phyloP scores from a whole-genome alignment of 2,329 filamentous ascomycete genomes.

The Claviceps pazoutovae region DNA sequence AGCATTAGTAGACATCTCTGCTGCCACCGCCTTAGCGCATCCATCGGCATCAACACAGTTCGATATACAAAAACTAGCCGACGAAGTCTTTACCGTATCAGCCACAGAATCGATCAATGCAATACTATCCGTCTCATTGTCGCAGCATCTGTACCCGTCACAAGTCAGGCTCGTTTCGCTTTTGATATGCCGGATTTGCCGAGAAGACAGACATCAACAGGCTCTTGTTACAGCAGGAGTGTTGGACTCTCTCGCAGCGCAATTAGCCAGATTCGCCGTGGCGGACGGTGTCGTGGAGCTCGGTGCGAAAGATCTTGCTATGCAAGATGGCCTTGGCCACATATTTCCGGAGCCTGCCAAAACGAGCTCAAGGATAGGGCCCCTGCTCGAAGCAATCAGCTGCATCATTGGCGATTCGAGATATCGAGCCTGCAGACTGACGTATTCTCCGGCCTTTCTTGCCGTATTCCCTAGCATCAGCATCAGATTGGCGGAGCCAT shows the following conservation, averaged over 20 bases:
- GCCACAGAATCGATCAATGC: constrained; percentile 48
- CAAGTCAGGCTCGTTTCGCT: constrained; percentile 47
- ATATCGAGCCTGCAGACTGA: constrained; percentile 58
- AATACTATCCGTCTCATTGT: constrained; percentile 48
- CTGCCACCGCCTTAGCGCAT: constrained; percentile 45
- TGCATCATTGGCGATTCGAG: constrained; percentile 68
- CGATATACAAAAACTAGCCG: constrained; percentile 39
- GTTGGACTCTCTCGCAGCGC: constrained; percentile 63
- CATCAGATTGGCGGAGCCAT: constrained; percentile 33
- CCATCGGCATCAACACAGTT: constrained; percentile 33
- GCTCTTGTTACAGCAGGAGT: constrained; percentile 59
- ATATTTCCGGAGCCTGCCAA: constrained; percentile 49
- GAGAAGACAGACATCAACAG: constrained; percentile 54
- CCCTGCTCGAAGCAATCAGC: constrained; percentile 63
- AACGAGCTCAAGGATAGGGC: constrained; percentile 44
- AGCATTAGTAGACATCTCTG: constrained; percentile 56
- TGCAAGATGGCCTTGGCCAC: constrained; percentile 39
- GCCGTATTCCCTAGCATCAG: constrained; percentile 52
- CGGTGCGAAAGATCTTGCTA: constrained; percentile 40
- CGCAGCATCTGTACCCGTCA: constrained; percentile 38
- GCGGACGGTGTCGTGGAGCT: constrained; percentile 55
- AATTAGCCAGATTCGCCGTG: constrained; percentile 57
- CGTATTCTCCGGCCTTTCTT: constrained; percentile 54
- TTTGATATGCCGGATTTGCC: constrained; percentile 47
- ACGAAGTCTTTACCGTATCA: constrained; percentile 48